phyloP scores from a whole-genome alignment of 768 basidiomycete genomes.

The Stropharia rugosoannulata region DNA sequence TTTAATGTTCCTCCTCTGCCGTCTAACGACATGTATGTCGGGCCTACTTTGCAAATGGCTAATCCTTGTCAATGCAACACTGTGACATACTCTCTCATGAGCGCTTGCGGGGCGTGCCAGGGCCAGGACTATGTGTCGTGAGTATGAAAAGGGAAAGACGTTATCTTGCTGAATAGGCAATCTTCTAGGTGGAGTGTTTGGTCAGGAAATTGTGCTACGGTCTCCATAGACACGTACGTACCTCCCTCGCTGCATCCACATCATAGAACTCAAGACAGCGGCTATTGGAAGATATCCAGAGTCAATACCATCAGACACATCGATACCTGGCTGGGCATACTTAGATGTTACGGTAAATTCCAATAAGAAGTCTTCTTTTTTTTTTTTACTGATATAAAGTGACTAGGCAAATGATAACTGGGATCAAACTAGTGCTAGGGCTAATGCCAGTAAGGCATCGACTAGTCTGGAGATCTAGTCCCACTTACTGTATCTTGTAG shows the following conservation, averaged over 20 bases:
- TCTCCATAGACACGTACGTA: conserved; percentile 29
- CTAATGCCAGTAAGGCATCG: conserved; percentile 29
- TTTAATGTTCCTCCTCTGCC: conserved; percentile 32
- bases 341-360: conserved; percentile 43
- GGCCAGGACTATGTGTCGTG: conserved; percentile 32
- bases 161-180: neutral
- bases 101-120: conserved; percentile 61
- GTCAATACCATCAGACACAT: conserved; percentile 45
- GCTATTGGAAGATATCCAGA: conserved; percentile 39
- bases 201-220: conserved; percentile 43
- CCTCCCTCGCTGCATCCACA: neutral
- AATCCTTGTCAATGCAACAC: conserved; percentile 55
- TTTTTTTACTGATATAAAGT: neutral
- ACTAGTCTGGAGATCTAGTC: neutral
- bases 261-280: too few relatives aligned
- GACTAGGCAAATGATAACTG: conserved; percentile 35
- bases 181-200: conserved; percentile 49
- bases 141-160: neutral
- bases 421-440: conserved; percentile 36
- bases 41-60: conserved; percentile 34
- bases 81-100: conserved; percentile 53
- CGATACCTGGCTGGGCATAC: conserved; percentile 65
- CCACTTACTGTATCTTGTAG: conserved; percentile 17
- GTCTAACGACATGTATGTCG: conserved; percentile 32
- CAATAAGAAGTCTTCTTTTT: too few relatives aligned